Conservation (phyloP, 768 basidiomycete genomes). For the Psilocybe cyanescens region DNA sequence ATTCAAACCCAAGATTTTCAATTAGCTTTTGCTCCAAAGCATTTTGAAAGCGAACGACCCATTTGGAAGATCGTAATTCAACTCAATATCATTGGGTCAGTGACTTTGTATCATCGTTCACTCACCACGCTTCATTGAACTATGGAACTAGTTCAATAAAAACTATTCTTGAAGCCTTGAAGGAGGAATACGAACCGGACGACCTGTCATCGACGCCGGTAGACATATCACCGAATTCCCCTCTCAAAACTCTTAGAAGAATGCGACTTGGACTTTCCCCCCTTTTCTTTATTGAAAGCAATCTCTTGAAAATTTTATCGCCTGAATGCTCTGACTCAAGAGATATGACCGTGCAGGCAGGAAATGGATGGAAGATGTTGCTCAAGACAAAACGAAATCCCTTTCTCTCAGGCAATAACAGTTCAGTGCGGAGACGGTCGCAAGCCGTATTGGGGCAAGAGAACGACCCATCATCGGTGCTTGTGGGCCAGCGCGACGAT, state of each 20-base stretch:
- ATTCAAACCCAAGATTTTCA: constrained; percentile 57
- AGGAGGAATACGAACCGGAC: constrained; percentile 44
- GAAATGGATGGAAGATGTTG: constrained; percentile 60
- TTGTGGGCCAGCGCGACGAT: constrained; percentile 60
- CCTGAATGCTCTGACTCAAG: constrained; percentile 42
- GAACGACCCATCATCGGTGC: constrained; percentile 53
- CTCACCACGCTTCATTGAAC: background rate
- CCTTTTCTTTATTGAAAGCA: constrained; percentile 58
- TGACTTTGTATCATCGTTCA: background rate
- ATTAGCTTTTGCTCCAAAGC: constrained; percentile 62
- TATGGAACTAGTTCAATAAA: constrained; percentile 52
- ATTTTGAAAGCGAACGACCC: constrained; percentile 58
- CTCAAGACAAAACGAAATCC: constrained; percentile 26
- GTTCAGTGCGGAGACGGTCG: constrained; percentile 17
- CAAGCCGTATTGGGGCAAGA: constrained; percentile 27
- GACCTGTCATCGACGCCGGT: constrained; percentile 18
- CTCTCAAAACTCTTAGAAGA: constrained; percentile 31
- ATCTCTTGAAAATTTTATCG: constrained; percentile 52
- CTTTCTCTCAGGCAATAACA: background rate
- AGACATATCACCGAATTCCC: constrained; percentile 19
- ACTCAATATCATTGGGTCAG: constrained; percentile 68
- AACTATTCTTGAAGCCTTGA: constrained; percentile 55
- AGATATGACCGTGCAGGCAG: constrained; percentile 58
- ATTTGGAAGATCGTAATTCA: constrained; percentile 71
- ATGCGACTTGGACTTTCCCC: constrained; percentile 44